Conservation (phyloP, 2,329 filamentous ascomycete species). For the Nemania serpens region DNA sequence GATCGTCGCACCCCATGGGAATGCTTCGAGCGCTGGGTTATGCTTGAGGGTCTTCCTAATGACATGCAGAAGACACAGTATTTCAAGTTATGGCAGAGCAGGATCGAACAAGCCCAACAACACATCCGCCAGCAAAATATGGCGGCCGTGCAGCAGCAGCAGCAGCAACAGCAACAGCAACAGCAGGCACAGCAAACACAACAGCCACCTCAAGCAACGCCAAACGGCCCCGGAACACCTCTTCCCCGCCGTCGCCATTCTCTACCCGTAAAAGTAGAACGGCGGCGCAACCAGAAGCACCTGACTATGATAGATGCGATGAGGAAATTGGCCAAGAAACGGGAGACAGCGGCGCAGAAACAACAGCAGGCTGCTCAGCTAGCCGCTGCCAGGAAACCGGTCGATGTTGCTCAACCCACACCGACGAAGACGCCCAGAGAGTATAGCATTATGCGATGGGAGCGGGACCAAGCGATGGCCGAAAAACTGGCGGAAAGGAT, state of each 20-base stretch:
- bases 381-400: constrained; percentile 80
- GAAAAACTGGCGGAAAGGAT: constrained; percentile 66
- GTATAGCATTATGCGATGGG: constrained; percentile 86
- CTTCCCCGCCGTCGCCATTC: constrained; percentile 70
- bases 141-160: constrained; percentile 47
- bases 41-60: constrained; percentile 83
- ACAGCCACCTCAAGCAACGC: constrained; percentile 44
- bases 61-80: constrained; percentile 97
- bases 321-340: constrained; percentile 93
- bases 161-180: constrained; percentile 41
- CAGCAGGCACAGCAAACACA: constrained; percentile 42
- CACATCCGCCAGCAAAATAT: constrained; percentile 59
- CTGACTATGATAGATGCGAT: constrained; percentile 90
- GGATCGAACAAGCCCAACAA: constrained; percentile 64
- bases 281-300: constrained; percentile 83
- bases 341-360: constrained; percentile 83
- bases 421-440: constrained; percentile 81
- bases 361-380: constrained; percentile 79
- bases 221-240: constrained; percentile 51
- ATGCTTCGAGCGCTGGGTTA: constrained; percentile 96
- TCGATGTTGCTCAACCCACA: constrained; percentile 61
- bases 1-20: constrained; percentile 96
- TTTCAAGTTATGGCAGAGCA: constrained; percentile 73
- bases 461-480: constrained; percentile 74
- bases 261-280: constrained; percentile 81